A percentile compares a stretch with the other conserved stretches of the same genome.
Conservation (phyloP, 257 asterid genomes). For the Solanum pinnatisectum region DNA sequence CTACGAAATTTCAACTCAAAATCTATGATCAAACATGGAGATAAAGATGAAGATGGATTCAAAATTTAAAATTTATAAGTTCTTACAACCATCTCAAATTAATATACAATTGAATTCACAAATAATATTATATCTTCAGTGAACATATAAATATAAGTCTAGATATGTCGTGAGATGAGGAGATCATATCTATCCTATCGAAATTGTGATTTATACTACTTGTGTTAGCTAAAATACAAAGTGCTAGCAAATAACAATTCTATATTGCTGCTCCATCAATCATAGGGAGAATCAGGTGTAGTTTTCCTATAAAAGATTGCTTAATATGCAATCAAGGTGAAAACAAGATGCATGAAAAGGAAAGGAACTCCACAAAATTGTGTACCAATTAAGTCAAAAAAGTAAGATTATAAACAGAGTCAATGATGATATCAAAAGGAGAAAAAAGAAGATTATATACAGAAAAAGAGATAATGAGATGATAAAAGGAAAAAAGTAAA, state of each 20-base stretch:
- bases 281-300: not conserved
- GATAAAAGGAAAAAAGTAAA: not conserved
- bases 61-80: not conserved
- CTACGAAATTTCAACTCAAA: not conserved
- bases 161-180: not conserved
- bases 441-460: not conserved
- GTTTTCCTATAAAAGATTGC: not conserved
- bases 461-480: not conserved
- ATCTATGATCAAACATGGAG: accelerated
- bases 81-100: not conserved
- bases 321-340: not conserved
- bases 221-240: not conserved
- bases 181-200: not conserved
- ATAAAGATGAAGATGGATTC: accelerated
- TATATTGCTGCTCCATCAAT: not conserved
- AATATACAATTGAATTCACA: not conserved
- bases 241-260: not conserved
- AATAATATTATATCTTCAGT: not conserved
- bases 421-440: not conserved
- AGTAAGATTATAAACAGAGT: not conserved
- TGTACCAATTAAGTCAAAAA: not conserved
- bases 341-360: not conserved
- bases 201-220: not conserved
- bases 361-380: not conserved
- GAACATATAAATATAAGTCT: not conserved